Conservation (phyloP, 805 yeast species). For the Ogataea henricii region DNA sequence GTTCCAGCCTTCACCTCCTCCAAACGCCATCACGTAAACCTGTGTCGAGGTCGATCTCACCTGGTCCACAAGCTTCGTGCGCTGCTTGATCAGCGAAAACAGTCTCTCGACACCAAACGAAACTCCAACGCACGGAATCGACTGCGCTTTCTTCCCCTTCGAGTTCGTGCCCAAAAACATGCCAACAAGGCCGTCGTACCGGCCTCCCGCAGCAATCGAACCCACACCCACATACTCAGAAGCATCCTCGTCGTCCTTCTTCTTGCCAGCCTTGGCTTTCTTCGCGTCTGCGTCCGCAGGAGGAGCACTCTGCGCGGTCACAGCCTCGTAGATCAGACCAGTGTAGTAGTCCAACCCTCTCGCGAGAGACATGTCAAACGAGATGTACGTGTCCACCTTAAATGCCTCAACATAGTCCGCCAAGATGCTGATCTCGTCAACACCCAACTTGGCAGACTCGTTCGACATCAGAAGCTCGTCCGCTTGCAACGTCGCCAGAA, state of each 20-base stretch:
- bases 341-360: conserved; percentile 98
- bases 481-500: conserved; percentile 53
- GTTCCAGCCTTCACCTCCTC: conserved; percentile 96
- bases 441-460: conserved; percentile 76
- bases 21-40: conserved; percentile 96
- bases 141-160: conserved; percentile 60
- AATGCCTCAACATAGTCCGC: conserved; percentile 83
- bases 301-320: conserved; percentile 94
- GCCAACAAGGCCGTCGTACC: conserved; percentile 94
- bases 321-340: conserved; percentile 95
- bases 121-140: conserved; percentile 96
- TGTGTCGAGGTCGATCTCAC: conserved; percentile 87
- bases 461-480: conserved; percentile 64
- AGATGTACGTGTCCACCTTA: conserved; percentile 63
- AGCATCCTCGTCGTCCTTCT: conserved; percentile 78
- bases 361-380: conserved; percentile 92
- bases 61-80: conserved; percentile 61
- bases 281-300: conserved; percentile 76
- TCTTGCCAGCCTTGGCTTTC: conserved; percentile 43
- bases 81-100: conserved; percentile 83
- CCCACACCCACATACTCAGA: conserved; percentile 98
- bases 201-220: conserved; percentile 98
- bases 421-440: conserved; percentile 74
- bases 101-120: conserved; percentile 97
- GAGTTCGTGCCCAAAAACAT: conserved; percentile 89